Evolutionary conservation across 306 rosid genomes (phyloP), one percentile per base, ranked within the genome.

Genomic region (Malus asiatica): DNA sequence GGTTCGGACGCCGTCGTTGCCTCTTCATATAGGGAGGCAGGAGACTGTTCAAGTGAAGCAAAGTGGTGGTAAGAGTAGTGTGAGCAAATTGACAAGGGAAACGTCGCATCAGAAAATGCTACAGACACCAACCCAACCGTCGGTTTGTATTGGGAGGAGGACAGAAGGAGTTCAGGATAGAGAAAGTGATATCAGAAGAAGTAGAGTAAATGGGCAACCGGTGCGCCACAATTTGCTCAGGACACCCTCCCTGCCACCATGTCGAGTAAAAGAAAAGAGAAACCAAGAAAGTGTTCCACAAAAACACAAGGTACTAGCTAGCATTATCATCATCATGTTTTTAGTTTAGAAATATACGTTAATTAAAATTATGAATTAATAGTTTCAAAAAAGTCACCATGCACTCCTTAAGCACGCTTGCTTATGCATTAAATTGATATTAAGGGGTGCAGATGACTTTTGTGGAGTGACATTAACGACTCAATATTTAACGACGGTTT

Each of bases 1-100:
- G 75, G 81, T 82, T 40, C 78, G 88, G 30, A 79, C 85, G 14
- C 92, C 94, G 9, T 89, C 96, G 2, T 77, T 89, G 72, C 93
- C 88, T 19, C 81, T 83, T 51, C 44, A 84, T 61, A 77, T 84
- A 55, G 84, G 84, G 74, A 84, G 80, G 70, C 86, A 79, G 72
- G 84, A 70, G 66, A 84, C 75, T 35, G 66, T 68, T 53, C 76
- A 61, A 68, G 76, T 68, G 52, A 78, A 75, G 27, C 81, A 65
- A 72, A 72, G 53, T 67, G 40, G 48, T 73, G 38, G 4, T n/a
- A 42, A 61, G 25, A 77, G 18, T 33, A 65, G 61, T 25, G 53
- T 53, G 71, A 73, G 63, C 27, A 65, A 71, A 66, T 53, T 80
- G 75, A 65, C 69, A 38, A 53, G 42, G 79, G 86, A 87, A 74